A percentile compares a stretch with the other conserved stretches of the same genome.
phyloP scores from a whole-genome alignment of 2,329 filamentous ascomycete genomes.

The Fusarium tanahbumbuense region DNA sequence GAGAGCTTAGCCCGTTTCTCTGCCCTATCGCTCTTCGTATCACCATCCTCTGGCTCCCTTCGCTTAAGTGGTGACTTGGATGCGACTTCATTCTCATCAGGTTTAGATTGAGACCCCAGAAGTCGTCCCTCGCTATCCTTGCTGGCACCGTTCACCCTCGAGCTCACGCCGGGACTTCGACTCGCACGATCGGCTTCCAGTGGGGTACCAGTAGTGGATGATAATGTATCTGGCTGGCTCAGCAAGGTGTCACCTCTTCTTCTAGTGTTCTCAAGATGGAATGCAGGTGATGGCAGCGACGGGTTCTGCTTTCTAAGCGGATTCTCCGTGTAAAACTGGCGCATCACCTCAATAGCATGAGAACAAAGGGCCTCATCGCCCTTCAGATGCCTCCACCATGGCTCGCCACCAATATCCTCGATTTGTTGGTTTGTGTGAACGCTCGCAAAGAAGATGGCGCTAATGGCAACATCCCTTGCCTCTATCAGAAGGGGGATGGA shows the following conservation, averaged over 20 bases:
- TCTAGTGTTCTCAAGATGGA: slow-evolving; percentile 67
- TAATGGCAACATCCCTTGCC: slow-evolving; percentile 83
- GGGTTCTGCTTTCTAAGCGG: slow-evolving; percentile 69
- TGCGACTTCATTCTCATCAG: slow-evolving; percentile 47
- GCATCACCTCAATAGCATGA: slow-evolving; percentile 80
- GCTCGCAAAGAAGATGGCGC: slow-evolving; percentile 87
- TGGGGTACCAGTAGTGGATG: slow-evolving; percentile 62
- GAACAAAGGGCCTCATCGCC: slow-evolving; percentile 77
- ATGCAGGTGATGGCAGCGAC: slow-evolving; percentile 64
- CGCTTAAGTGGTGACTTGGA: slow-evolving; percentile 56
- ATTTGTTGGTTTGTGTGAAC: slow-evolving; percentile 79
- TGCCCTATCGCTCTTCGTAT: slow-evolving; percentile 51
- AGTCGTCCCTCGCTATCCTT: slow-evolving; percentile 48
- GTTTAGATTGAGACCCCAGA: slow-evolving; percentile 54
- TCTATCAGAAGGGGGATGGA: slow-evolving; percentile 84
- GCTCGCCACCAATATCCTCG: slow-evolving; percentile 77
- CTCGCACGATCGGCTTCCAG: slow-evolving; percentile 61
- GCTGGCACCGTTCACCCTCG: slow-evolving; percentile 55
- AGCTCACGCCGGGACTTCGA: slow-evolving; percentile 62
- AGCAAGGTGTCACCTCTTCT: slow-evolving; percentile 58
- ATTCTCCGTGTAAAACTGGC: slow-evolving; percentile 74
- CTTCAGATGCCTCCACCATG: slow-evolving; percentile 88
- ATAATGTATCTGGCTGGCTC: slow-evolving; percentile 58
- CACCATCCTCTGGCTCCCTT: slow-evolving; percentile 54
- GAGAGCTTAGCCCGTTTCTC: slow-evolving; percentile 60